phyloP scores from a whole-genome alignment of 2,329 filamentous ascomycete species.

The Diaporthe amygdali region DNA sequence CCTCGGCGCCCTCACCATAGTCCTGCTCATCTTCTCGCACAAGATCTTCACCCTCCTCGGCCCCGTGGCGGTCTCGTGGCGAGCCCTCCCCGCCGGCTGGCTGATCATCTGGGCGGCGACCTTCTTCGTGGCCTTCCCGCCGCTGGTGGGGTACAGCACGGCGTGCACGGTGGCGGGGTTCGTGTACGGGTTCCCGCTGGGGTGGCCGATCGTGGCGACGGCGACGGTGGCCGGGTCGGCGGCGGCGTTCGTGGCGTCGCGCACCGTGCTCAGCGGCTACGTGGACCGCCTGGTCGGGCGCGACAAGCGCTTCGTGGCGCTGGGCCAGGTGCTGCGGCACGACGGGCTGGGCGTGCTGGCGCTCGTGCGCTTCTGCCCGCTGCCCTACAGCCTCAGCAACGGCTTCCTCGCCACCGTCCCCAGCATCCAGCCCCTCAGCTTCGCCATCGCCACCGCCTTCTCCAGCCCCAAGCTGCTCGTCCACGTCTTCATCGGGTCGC shows the following conservation, averaged over 20 bases:
- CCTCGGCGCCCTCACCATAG: conserved; percentile 61
- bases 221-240: conserved; percentile 82
- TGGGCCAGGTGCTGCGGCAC: conserved; percentile 85
- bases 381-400: conserved; percentile 93
- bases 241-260: conserved; percentile 78
- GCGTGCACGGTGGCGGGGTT: conserved; percentile 62
- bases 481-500: conserved; percentile 88
- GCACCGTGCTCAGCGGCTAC: conserved; percentile 78
- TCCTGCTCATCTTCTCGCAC: conserved; percentile 80
- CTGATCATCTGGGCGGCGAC: conserved; percentile 77
- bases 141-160: conserved; percentile 85
- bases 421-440: conserved; percentile 77
- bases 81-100: conserved; percentile 74
- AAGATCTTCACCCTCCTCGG: conserved; percentile 77
- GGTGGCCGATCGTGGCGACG: conserved; percentile 82
- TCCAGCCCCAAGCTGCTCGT: conserved; percentile 82
- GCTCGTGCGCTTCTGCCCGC: conserved; percentile 89
- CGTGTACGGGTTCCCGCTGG: conserved; percentile 62
- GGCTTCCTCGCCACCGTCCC: conserved; percentile 94
- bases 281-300: conserved; percentile 80
- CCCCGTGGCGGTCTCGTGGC: conserved; percentile 78
- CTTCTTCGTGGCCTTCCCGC: conserved; percentile 82
- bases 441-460: conserved; percentile 83
- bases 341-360: conserved; percentile 89
- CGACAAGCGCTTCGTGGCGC: conserved; percentile 87